Base-by-base conservation (phyloP, 2,329 filamentous ascomycete species). In the Akanthomyces dipterigenus region DNA sequence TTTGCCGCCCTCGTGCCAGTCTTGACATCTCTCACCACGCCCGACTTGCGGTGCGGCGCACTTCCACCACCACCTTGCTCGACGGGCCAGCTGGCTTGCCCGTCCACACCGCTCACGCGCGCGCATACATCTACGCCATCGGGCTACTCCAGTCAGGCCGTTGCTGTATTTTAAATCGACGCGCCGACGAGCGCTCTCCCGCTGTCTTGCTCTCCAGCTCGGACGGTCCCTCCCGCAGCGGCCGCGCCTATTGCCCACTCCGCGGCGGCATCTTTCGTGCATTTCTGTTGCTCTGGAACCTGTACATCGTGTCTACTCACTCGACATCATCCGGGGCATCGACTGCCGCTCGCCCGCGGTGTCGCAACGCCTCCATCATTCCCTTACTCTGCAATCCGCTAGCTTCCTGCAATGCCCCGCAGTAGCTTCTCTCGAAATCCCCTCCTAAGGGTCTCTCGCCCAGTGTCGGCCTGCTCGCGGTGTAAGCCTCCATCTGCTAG, bases 391-490 rank as follows among this genome's bases (percentile, higher is more conserved):
- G 45, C 45, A 31, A 40, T 34, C 2, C 18, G 24, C 34, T 36
- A 50, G 55, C 48, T 38, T 28, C 36, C 36, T 22, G 67, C 66
- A 64, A 80, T 80, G 78, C 73, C 76, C 68, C 77, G 77, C 63
- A 74, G 74, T 58, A 80, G 78, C 70, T 77, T 81, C 70, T 78
- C 77, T 26, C 76, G 79, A 62, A 81, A 84, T 56, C 87, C 87
- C 42, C 75, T 88, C 56, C 76, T 91, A 63, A 84, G 86, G 72
- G 90, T 93, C 65, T 92, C 89, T 69, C 83, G 90, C 65, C 89
- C 90, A 3, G 89, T 92, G 42, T 89, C 89, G 58, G 90, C 90
- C 28, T 93, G 90, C 75, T 90, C 89, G 58, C 81, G 89, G 79
- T 93, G 90, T 81, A 68, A 75, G 78, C 71, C 46, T 22, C 24